phyloP scores from a whole-genome alignment of 805 yeast genomes.

The Saccharomycopsis malanga region DNA sequence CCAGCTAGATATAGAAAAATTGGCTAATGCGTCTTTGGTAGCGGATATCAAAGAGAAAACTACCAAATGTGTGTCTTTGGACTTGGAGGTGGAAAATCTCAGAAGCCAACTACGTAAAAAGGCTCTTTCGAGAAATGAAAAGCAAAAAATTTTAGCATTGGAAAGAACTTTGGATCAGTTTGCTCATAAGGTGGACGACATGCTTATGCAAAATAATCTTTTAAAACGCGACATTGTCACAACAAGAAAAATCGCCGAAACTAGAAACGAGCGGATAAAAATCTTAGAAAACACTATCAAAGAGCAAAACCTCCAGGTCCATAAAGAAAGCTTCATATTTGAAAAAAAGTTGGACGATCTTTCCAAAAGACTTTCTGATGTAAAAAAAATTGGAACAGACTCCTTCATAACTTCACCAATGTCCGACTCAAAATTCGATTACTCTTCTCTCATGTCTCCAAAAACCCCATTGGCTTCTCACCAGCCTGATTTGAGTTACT shows the following conservation, averaged over 20 bases:
- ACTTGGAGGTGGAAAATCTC: constrained; percentile 35
- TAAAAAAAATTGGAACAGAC: constrained; percentile 20
- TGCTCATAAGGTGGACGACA: constrained; percentile 50
- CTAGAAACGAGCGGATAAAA: constrained; percentile 50
- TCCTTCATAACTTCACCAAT: background rate
- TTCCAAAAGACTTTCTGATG: constrained; percentile 26
- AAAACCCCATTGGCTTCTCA: background rate
- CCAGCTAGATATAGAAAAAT: constrained; percentile 19
- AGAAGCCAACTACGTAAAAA: constrained; percentile 29
- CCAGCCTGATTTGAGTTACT: background rate
- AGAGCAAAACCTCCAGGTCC: constrained; percentile 44
- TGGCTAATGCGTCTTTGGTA: constrained; percentile 20
- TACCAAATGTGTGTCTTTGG: constrained; percentile 28
- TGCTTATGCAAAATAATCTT: constrained; percentile 53
- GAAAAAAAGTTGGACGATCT: constrained; percentile 35
- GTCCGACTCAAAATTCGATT: constrained; percentile 1
- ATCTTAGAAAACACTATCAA: constrained; percentile 43
- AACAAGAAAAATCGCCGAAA: constrained; percentile 48
- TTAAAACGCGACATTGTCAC: constrained; percentile 50
- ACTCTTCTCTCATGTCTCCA: background rate
- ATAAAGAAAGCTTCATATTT: constrained; percentile 42
- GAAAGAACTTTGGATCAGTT: constrained; percentile 54
- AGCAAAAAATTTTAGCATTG: constrained; percentile 43
- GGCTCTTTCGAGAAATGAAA: constrained; percentile 32
- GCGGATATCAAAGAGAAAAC: constrained; percentile 27